Evolutionary conservation across 2,329 filamentous ascomycete genomes (phyloP), one percentile per base, ranked within the genome.

Genomic region (Botrytis hyacinthi): DNA sequence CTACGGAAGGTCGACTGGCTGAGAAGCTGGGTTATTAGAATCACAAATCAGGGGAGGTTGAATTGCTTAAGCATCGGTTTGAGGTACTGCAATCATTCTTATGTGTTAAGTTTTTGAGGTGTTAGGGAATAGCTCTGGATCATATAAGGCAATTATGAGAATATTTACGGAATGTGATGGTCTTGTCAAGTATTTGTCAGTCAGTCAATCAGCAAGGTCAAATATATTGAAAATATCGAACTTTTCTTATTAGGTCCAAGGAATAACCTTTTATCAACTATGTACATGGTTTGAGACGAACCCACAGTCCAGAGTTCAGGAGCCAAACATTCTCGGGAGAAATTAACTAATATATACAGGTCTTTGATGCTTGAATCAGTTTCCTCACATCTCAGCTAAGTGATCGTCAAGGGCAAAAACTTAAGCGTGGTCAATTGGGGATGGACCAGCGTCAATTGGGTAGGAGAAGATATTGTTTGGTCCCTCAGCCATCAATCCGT

Each of bases 381-480:
- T 9, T n/a, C 22, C 20, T 61, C 20, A 61, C 4, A 61, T 26
- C 20, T 22, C 7, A 37, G 32, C 59, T 14, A n/a, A 26, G 10
- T 8, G 14, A 14, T 26, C 0, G 22, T 26, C 20, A 4, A 26
- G 59, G 32, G 16, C 10, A 0, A n/a, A 61, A 61, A 37, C 10
- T 61, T 54, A 74, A 22, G 73, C 71, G 42, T 73, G 71, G 26
- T 74, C 73, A 37, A 75, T 74, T 42, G 73, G 62, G 14, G 73
- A 68, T 60, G 73, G 74, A 7, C 75, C 70, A 20, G 74, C 75
- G 20, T 76, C 74, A n/a, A 76, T 75, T 4, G 73, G 74, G 46
- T 66, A 76, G 10, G 74, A 76, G 67, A 76, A 76, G 44, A 74
- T 75, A 29, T 76, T 62, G 72, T 74, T 75, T 6, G 74, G 73